Evolutionary conservation across 2,329 filamentous ascomycete species (phyloP).

Genomic region (Endothia cerciana): DNA sequence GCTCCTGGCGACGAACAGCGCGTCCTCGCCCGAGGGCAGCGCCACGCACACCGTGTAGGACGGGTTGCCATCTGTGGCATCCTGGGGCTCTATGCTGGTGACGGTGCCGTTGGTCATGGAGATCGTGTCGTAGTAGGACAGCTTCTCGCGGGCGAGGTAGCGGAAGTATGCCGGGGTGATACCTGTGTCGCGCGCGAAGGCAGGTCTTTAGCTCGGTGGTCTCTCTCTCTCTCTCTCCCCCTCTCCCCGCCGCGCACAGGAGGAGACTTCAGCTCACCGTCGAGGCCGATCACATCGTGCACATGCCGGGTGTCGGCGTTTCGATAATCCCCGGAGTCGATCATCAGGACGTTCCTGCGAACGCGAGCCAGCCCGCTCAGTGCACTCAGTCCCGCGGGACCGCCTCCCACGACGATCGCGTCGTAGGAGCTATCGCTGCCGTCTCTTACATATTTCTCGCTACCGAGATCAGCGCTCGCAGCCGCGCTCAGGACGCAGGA

Average conservation of each 20-base stretch:
- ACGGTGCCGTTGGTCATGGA: slow-evolving; percentile 44
- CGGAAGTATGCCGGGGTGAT: slow-evolving; percentile 59
- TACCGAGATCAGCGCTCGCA: not conserved
- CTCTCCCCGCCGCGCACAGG: too few relatives aligned
- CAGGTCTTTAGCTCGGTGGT: not conserved
- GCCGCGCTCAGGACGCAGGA: not conserved
- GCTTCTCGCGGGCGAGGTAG: slow-evolving; percentile 55
- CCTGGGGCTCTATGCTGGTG: slow-evolving; percentile 10
- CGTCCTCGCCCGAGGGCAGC: slow-evolving; percentile 32
- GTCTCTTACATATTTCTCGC: not conserved
- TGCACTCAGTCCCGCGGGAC: slow-evolving; percentile 58
- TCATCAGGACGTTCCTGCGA: slow-evolving; percentile 55
- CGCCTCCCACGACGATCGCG: slow-evolving; percentile 61
- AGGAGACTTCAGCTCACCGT: slow-evolving; percentile 47
- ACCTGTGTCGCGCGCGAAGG: slow-evolving; percentile 42
- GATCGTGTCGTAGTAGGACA: slow-evolving; percentile 57
- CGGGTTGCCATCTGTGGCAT: slow-evolving; percentile 40
- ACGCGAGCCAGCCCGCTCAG: slow-evolving; percentile 63
- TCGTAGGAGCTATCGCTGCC: slow-evolving; percentile 45
- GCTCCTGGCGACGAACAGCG: slow-evolving; percentile 52
- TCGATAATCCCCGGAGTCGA: slow-evolving; percentile 63
- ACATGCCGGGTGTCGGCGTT: slow-evolving; percentile 60
- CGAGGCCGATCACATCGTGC: slow-evolving; percentile 64
- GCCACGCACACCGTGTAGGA: slow-evolving; percentile 50
- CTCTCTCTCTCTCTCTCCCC: too few relatives aligned